Evolutionary conservation across 257 asterid species (phyloP).

Genomic region (Echites panduratus): DNA sequence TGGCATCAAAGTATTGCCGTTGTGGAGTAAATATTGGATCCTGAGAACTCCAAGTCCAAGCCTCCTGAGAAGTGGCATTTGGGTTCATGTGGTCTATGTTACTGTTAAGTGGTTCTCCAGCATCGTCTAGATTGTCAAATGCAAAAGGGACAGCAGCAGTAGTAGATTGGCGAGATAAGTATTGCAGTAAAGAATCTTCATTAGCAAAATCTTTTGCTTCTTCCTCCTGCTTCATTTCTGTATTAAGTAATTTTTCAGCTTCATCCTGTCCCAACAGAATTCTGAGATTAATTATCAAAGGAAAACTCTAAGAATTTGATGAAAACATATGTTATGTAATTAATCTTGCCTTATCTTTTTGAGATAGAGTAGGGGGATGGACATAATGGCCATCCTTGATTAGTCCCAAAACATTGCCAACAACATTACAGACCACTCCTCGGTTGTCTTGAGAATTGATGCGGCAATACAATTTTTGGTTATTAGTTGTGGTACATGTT

Average conservation of each 20-base stretch:
- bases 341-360: not conserved
- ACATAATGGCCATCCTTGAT: not conserved
- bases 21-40: too few relatives aligned
- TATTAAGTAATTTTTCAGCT: not conserved
- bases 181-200: constrained; percentile 5
- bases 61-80: not conserved
- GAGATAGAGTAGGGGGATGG: not conserved
- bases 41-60: not conserved
- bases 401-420: constrained; percentile 7
- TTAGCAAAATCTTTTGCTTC: not conserved
- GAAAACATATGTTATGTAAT: not conserved
- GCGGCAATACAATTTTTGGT: constrained; percentile 11
- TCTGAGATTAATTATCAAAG: not conserved
- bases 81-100: not conserved
- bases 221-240: not conserved
- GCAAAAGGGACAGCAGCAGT: too few relatives aligned
- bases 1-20: too few relatives aligned
- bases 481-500: constrained; percentile 19
- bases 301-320: not conserved
- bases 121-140: not conserved
- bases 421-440: constrained; percentile 13
- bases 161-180: not conserved
- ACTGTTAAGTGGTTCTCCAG: not conserved
- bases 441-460: not conserved
- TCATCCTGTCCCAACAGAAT: constrained; percentile 7